Evolutionary conservation across 177 flowering plant genomes (phyloP), one percentile per base, ranked within the genome.

Genomic region (Vitis hybrid): DNA sequence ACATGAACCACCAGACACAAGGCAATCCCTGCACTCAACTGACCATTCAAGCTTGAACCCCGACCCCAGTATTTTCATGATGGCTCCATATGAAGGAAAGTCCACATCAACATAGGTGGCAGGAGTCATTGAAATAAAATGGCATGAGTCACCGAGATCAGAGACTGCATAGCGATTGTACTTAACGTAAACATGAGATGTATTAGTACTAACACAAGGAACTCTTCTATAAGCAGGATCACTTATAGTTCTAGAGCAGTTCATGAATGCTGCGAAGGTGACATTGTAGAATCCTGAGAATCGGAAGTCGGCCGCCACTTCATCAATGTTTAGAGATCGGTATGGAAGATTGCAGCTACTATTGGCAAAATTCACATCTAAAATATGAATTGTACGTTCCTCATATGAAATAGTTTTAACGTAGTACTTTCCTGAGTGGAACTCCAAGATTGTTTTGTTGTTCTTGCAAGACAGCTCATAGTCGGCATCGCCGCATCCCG

Each of bases 21-120:
- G 58, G 22, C 69, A 70, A 50, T 71, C 65, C 57, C 70, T 16
- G 59, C 79, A 76, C 50, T 62, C 72, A 39, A 71, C 60, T 1
- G 71, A 61, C 78, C 74, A 68, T 3, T 15, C 20, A 39, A 76
- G 52, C 50, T 71, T 61, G 18, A 75, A 71, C 18, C 78, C 78
- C 1, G 49, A 18, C 50, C 63, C 60, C 53, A 67, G 48, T 2
- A 63, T 3, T 31, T 51, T 31, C 61, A 31, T 0, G 6, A 71
- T 53, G 2, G 10, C 51, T 51, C 48, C 74, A 71, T 71, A 75
- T 3, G 73, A 61, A 66, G 52, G 53, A 50, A 29, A 16, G 14
- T 9, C 13, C n/a, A 10, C n/a, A 55, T 29, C 11, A 34, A 26
- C 29, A 26, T 61, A 11, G 34, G 12, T 18, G 61, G 62, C 58